Evolutionary conservation across 169 alveolate species (phyloP), one percentile per base, ranked within the genome.

Genomic region (Eimeria maxima): DNA sequence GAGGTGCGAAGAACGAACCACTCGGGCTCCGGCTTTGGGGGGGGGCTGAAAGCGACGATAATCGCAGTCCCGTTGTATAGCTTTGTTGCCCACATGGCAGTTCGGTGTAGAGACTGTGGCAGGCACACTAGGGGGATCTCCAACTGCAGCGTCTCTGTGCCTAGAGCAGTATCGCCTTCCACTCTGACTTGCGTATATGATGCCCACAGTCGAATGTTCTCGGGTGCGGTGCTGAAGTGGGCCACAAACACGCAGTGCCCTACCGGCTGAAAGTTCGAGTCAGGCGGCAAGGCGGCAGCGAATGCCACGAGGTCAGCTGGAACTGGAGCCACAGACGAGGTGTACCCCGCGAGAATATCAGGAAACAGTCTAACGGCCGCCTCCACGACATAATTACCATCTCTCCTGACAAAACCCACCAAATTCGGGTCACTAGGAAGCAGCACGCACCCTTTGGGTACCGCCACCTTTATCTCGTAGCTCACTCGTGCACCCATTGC

Each of bases 11-110:
- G 47, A 42, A 60, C 60, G 57, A 84, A 84, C 60, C 76, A 84
- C 76, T 84, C 93, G 22, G 53, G 53, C 22, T 84, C 93, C 27
- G 60, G 57, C 57, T 38, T 42, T 24, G 93, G 93, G 7, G 93
- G 93, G 33, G 93, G 93, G 93, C 93, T 84, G 93, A 84, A 84
- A 16, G 93, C 93, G 47, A 57, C 93, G 45, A 84, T 57, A 11
- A 60, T 80, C 13, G 63, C 93, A 8, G 93, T 84, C 8, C 93
- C 93, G 55, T 45, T 55, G 93, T 22, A 20, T 27, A 84, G 80
- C 33, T 16, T 16, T 11, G 60, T 57, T 16, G 93, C 27, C 93
- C 93, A 84, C 78, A 84, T 55, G 53, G 93, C 78, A 45, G 57
- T 60, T 10, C 93, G 78, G 78, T 84, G 93, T 71, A 84, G 76